Evolutionary conservation across 1,284 basidiomycete genomes (phyloP), one percentile per base, ranked within the genome.

Genomic region (Microbotryum silenes-acaulis): DNA sequence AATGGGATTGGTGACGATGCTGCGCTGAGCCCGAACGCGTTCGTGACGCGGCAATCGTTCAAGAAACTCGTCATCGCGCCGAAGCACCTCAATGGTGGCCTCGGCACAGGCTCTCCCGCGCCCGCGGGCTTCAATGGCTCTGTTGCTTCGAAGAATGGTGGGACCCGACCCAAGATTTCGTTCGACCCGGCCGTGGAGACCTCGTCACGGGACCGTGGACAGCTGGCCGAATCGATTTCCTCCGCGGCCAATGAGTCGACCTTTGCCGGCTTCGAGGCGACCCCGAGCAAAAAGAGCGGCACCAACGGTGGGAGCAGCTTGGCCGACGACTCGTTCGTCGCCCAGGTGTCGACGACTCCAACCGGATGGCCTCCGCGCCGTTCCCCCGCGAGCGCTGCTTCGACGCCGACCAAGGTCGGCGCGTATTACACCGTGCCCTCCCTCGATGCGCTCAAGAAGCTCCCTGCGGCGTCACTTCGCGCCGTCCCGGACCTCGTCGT

Each of bases 1-100:
- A 77, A 77, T 62, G 80, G 86, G 77, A 71, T 82, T 47, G 78
- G 84, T 29, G 89, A 82, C 59, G 76, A 78, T 12, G 74, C 71
- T 44, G 68, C 75, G 0, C 73, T 79, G 10, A 76, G 75, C 20
- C 78, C 80, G 21, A 79, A 81, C 66, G 87, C 78, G 76, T 91
- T 73, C 78, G 85, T 71, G 80, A 87, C 69, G 25, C 82, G 87
- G 47, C 84, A 87, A 61, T 96, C 89, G 74, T 90, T 97, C 65
- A 98, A 97, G 81, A 94, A 96, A 75, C 83, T 98, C 58, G 86
- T 93, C 47, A 77, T 97, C 60, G 88, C 92, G 72, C 88, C 86
- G 74, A 77, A 74, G 60, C 55, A 69, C 25, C 66, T 69, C 21
- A 69, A 72, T 52, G 73, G 73, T 7, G 75, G 77, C 60, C 70